Conservation (phyloP, 129 eudicot species). For the Lonicera japonica region DNA sequence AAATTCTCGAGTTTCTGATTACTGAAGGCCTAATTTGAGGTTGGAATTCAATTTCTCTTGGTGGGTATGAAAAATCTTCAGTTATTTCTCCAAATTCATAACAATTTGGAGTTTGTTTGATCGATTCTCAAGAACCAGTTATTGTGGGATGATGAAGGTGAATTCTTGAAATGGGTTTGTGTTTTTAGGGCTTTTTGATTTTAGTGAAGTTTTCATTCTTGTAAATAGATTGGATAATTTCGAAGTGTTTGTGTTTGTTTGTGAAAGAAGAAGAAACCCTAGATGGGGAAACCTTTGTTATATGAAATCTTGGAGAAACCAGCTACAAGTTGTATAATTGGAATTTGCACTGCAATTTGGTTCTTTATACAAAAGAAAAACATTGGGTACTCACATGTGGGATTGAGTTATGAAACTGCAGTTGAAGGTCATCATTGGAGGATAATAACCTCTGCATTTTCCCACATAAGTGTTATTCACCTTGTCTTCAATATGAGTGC, state of each 20-base stretch:
- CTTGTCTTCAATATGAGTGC: conserved; percentile 98
- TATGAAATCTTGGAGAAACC: conserved; percentile 89
- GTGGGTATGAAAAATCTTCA: neutral
- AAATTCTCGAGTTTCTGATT: neutral
- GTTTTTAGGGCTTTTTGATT: neutral
- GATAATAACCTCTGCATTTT: conserved; percentile 89
- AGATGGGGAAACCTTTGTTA: conserved; percentile 86
- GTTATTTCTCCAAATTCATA: neutral
- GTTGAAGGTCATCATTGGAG: conserved; percentile 93
- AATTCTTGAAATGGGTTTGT: neutral
- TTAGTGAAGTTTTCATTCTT: neutral
- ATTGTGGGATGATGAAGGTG: neutral
- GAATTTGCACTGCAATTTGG: conserved; percentile 69
- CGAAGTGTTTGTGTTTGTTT: neutral
- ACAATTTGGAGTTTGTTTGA: neutral
- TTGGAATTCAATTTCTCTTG: too few relatives aligned
- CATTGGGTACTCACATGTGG: conserved; percentile 85
- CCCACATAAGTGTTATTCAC: conserved; percentile 86
- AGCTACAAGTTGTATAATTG: conserved; percentile 77
- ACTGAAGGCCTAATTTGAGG: neutral
- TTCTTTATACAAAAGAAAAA: conserved; percentile 75
- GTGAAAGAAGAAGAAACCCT: neutral
- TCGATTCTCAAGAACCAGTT: neutral
- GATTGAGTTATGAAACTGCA: conserved; percentile 84
- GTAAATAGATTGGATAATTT: neutral